Evolutionary conservation across 192 early-diverging fungal genomes (phyloP).

Genomic region (Coemansia sp.): DNA sequence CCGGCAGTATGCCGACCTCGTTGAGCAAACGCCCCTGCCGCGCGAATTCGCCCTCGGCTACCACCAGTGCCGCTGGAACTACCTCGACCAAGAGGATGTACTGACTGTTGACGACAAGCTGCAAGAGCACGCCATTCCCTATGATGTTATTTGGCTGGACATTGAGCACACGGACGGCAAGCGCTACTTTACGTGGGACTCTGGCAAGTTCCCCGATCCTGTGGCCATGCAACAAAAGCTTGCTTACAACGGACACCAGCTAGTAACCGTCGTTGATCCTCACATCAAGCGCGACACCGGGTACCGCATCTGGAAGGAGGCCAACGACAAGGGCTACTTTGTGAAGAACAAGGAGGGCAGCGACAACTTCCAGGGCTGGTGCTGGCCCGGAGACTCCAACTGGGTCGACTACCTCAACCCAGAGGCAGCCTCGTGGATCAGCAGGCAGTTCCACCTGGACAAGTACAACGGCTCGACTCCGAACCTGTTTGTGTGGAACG

Average conservation of each 20-base stretch:
- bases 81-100: constrained; percentile 88
- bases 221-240: constrained; percentile 78
- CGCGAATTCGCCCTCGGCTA: constrained; percentile 88
- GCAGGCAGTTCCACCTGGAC: constrained; percentile 69
- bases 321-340: constrained; percentile 67
- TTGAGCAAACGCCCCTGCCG: constrained; percentile 81
- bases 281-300: constrained; percentile 86
- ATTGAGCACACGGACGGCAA: constrained; percentile 99
- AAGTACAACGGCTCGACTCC: constrained; percentile 82
- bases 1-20: constrained; percentile 69
- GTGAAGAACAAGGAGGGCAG: constrained; percentile 71
- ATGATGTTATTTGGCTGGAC: constrained; percentile 99
- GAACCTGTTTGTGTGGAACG: constrained; percentile 92
- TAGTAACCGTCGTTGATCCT: constrained; percentile 96
- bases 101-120: constrained; percentile 79
- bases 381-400: constrained; percentile 93
- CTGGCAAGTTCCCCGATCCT: constrained; percentile 85
- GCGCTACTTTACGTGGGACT: constrained; percentile 97
- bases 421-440: constrained; percentile 75
- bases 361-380: constrained; percentile 90
- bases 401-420: constrained; percentile 93
- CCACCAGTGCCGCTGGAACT: constrained; percentile 99
- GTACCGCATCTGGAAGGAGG: constrained; percentile 80
- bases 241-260: constrained; percentile 65
- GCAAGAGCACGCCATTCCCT: constrained; percentile 89